Conservation (phyloP, 2,329 filamentous ascomycete species). For the Fusarium circinatum region DNA sequence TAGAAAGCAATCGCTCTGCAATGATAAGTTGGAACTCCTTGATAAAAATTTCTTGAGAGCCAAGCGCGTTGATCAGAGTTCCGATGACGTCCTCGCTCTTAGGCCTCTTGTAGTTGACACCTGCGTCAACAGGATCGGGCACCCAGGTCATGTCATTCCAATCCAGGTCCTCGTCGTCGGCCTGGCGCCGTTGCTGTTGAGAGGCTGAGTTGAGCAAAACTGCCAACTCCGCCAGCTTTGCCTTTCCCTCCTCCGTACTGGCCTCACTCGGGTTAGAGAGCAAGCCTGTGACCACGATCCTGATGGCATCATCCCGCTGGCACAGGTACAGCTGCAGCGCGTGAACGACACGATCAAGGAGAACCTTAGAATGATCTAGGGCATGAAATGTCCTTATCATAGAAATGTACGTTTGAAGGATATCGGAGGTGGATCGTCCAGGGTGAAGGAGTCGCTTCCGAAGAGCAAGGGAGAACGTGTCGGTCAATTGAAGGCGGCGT, state of each 20-base stretch:
- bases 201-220: slow-evolving; percentile 71
- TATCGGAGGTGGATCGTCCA: slow-evolving; percentile 79
- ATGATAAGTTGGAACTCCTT: slow-evolving; percentile 92
- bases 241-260: slow-evolving; percentile 57
- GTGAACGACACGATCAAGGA: slow-evolving; percentile 78
- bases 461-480: slow-evolving; percentile 73
- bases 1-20: slow-evolving; percentile 79
- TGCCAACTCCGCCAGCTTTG: slow-evolving; percentile 73
- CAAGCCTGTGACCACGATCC: slow-evolving; percentile 79
- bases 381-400: slow-evolving; percentile 82
- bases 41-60: slow-evolving; percentile 90
- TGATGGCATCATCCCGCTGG: slow-evolving; percentile 79
- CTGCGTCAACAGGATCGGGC: slow-evolving; percentile 92
- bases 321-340: slow-evolving; percentile 81
- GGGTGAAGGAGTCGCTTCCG: slow-evolving; percentile 77
- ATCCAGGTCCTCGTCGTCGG: slow-evolving; percentile 77
- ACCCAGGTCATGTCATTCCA: slow-evolving; percentile 95
- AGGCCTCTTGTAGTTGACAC: slow-evolving; percentile 88
- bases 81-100: slow-evolving; percentile 92
- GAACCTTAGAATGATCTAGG: slow-evolving; percentile 80
- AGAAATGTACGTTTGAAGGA: slow-evolving; percentile 80
- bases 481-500: slow-evolving; percentile 75
- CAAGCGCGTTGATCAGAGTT: slow-evolving; percentile 87
- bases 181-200: slow-evolving; percentile 61
- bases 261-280: slow-evolving; percentile 69